Conservation (phyloP, 1,284 basidiomycete species). For the Puccinia triticina region DNA sequence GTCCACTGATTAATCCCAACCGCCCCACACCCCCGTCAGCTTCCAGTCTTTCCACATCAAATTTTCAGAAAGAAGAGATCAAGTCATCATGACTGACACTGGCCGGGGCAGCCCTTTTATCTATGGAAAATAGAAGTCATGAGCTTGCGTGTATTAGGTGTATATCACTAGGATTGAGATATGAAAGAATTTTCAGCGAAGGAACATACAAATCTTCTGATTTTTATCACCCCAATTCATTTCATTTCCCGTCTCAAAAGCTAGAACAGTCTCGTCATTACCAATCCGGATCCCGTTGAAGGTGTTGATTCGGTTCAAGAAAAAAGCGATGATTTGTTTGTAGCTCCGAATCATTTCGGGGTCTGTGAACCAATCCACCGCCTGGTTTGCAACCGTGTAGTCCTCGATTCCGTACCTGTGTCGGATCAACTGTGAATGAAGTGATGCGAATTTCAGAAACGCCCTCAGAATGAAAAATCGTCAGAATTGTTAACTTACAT, state of each 20-base stretch:
- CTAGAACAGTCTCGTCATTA: constrained; percentile 39
- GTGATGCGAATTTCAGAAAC: too few relatives aligned
- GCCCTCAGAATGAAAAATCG: background rate
- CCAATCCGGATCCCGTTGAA: constrained; percentile 37
- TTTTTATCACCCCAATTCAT: constrained; percentile 37
- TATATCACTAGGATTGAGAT: background rate
- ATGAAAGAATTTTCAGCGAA: too few relatives aligned
- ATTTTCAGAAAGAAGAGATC: background rate
- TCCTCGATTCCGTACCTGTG: constrained; percentile 32
- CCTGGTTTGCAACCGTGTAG: background rate
- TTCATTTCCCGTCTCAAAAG: constrained; percentile 46
- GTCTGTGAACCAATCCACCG: constrained; percentile 46
- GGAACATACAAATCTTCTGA: constrained; percentile 22
- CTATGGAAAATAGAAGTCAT: background rate
- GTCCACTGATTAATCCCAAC: constrained; percentile 32
- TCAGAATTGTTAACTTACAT: constrained; percentile 19
- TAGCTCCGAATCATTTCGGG: constrained; percentile 18
- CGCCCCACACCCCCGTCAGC: background rate
- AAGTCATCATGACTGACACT: background rate
- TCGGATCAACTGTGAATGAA: constrained; percentile 38
- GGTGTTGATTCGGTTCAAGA: constrained; percentile 41
- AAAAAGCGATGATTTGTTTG: constrained; percentile 29
- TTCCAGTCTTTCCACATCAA: background rate
- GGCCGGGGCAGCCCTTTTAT: constrained; percentile 7
- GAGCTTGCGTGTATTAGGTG: background rate